phyloP scores from a whole-genome alignment of 148 eudicot genomes.

The Nyssa sinensis region DNA sequence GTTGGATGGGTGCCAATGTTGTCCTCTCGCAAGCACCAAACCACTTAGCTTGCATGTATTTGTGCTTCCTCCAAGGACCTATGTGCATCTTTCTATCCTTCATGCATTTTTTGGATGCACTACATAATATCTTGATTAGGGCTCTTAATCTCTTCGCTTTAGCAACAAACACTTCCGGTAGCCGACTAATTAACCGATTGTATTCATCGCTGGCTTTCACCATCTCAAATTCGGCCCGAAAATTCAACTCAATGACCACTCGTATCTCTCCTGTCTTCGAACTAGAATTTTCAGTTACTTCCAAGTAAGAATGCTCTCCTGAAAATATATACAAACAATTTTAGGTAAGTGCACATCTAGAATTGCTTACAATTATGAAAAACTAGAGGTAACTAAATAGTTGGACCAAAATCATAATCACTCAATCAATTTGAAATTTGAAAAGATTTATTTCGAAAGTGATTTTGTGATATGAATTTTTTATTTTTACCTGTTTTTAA shows the following conservation, averaged over 20 bases:
- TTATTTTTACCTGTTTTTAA: no score
- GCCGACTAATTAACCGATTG: constrained; percentile 19
- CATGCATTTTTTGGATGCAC: constrained; percentile 36
- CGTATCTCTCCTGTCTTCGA: constrained; percentile 22
- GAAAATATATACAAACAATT: background rate
- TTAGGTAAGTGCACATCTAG: background rate
- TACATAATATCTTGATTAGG: constrained; percentile 31
- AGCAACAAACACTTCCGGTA: constrained; percentile 36
- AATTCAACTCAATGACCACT: constrained; percentile 32
- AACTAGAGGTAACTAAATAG: background rate
- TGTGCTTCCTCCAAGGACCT: constrained; percentile 44
- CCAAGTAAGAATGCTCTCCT: constrained; percentile 31
- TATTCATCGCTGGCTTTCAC: constrained; percentile 33
- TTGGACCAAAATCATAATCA: no score
- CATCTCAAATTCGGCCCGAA: constrained; percentile 39
- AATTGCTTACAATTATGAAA: background rate
- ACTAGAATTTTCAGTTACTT: constrained; percentile 17
- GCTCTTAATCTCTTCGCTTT: constrained; percentile 23
- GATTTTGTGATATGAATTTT: no score
- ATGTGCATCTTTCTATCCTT: constrained; percentile 36
- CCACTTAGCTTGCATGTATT: constrained; percentile 37
- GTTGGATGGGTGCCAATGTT: background rate
- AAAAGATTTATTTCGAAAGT: no score
- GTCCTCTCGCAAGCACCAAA: constrained; percentile 10
- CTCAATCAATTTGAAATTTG: no score